Evolutionary conservation across 1,139 yeast species (phyloP), one percentile per base, ranked within the genome.

Genomic region (Candida neerlandica): DNA sequence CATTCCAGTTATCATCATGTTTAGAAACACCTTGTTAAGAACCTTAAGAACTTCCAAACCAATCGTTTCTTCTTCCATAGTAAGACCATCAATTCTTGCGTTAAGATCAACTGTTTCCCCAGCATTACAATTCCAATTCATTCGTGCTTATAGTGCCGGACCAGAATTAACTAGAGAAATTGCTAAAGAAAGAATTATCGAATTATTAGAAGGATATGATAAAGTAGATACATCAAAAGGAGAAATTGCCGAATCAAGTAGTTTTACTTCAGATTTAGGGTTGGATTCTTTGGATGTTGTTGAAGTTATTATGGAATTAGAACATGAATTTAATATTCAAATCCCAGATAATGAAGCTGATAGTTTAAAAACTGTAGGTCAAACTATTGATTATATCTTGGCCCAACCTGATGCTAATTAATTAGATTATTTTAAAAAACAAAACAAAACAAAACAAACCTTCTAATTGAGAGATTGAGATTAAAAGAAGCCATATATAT

Each of bases 261-360:
- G 84, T 35, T 88, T 86, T 66, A 72, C 83, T 42, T 84, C 81
- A 57, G 96, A 90, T 65, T 78, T 90, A 58, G 96, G 96, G 2
- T 79, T 89, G 60, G 97, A 90, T 71, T 86, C 94, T 30, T 81
- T 90, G 64, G 97, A 90, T 63, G 86, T 88, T 34, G 96, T 89
- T 43, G 97, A 90, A 67, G 92, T 89, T 40, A 81, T 90, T 40
- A 89, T 90, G 90, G 96, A 89, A 61, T 82, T 90, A 55, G 97
- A 90, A 71, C 86, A 84, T 59, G 96, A 89, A 63, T 84, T 85
- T 67, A 82, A 84, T 59, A 80, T 82, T 62, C 88, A 85, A 65
- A 89, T 90, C 66, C 95, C 96, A 44, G 96, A 90, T 69, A 82
- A 84, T 58, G 92, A 88, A 66, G 94, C 96, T 41, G 96, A 89